phyloP scores from a whole-genome alignment of 305 asterid species.

The Salvia sclarea region DNA sequence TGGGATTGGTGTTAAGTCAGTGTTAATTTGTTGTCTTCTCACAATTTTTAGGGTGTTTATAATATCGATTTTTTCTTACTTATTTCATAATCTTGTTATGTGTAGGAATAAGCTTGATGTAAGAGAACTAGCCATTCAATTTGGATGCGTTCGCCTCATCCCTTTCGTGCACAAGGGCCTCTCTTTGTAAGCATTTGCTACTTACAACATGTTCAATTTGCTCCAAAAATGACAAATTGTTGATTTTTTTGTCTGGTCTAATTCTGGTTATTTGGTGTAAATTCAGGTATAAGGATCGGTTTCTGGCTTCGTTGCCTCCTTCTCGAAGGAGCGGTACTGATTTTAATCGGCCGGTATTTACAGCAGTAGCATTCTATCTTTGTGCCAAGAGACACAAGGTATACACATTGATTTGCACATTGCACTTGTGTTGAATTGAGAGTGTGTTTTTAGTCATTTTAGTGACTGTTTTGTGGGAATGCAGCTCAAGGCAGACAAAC shows the following conservation, averaged over 20 bases:
- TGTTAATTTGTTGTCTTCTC: conserved; percentile 21
- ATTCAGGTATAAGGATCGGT: conserved; percentile 76
- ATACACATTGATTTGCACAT: background rate
- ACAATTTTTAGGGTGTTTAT: conserved; percentile 10
- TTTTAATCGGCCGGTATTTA: conserved; percentile 76
- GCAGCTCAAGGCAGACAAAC: conserved; percentile 85
- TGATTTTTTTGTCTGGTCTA: background rate
- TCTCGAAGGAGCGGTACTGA: conserved; percentile 82
- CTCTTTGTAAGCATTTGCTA: conserved; percentile 53
- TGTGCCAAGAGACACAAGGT: conserved; percentile 87
- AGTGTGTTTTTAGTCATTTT: background rate
- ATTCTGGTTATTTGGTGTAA: background rate
- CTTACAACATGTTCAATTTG: background rate
- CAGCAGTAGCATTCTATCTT: conserved; percentile 80
- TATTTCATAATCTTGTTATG: background rate
- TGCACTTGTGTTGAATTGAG: too few relatives aligned
- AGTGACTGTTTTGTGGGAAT: conserved; percentile 24
- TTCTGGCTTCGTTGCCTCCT: conserved; percentile 78
- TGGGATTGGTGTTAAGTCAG: conserved; percentile 86
- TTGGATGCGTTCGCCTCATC: conserved; percentile 83
- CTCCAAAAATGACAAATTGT: background rate
- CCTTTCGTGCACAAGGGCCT: conserved; percentile 76
- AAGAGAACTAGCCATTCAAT: conserved; percentile 86
- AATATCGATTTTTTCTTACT: background rate
- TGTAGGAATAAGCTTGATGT: conserved; percentile 82